Conservation (phyloP, 352 stramenopile species). For the Phytophthora vignae region DNA sequence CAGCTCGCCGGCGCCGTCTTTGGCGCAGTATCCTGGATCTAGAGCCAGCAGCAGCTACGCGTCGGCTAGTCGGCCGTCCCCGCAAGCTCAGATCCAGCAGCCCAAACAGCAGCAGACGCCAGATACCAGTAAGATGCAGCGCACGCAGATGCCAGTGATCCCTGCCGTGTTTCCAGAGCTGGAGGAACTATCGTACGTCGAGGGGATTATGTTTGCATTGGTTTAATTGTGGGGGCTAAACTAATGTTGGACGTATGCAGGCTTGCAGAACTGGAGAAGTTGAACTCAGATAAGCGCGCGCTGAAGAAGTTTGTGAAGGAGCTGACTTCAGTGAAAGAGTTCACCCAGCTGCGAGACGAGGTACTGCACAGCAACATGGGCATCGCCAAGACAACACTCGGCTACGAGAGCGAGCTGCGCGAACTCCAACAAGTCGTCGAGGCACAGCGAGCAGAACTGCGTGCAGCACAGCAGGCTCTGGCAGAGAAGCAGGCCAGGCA, state of each 20-base stretch:
- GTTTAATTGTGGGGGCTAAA: background rate
- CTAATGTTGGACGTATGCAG: constrained; percentile 25
- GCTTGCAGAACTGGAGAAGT: constrained; percentile 67
- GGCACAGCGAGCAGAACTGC: constrained; percentile 54
- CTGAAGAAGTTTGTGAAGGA: constrained; percentile 73
- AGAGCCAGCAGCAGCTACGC: constrained; percentile 32
- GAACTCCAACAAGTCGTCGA: constrained; percentile 64
- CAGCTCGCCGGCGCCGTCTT: constrained; percentile 28
- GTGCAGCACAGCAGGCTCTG: constrained; percentile 59
- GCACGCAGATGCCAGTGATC: constrained; percentile 80
- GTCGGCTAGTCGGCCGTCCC: constrained; percentile 34
- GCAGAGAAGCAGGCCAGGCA: constrained; percentile 77
- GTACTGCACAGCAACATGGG: constrained; percentile 82
- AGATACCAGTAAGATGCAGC: constrained; percentile 55
- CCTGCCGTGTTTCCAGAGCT: constrained; percentile 77
- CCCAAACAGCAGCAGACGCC: constrained; percentile 42
- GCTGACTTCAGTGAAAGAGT: constrained; percentile 70
- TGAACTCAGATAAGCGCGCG: constrained; percentile 64
- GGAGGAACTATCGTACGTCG: constrained; percentile 79
- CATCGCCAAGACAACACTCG: constrained; percentile 75
- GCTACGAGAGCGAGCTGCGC: constrained; percentile 59
- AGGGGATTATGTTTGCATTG: background rate
- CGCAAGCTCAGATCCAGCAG: constrained; percentile 44
- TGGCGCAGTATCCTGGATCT: constrained; percentile 36
- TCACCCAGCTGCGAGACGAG: constrained; percentile 75